Conservation (phyloP, 306 rosid species). For the Sechiopsis laciniata region DNA sequence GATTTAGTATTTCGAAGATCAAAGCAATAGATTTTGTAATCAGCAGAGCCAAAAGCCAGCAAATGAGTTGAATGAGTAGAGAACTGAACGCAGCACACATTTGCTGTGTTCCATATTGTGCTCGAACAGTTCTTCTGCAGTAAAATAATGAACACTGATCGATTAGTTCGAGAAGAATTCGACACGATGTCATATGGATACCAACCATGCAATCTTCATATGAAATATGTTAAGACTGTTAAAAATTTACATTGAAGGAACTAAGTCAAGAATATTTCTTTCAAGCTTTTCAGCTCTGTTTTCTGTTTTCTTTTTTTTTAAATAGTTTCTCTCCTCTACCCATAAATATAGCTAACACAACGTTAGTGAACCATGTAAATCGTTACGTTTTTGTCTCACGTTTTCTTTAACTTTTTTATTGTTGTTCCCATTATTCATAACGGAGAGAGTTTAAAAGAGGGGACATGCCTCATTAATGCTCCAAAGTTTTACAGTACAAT, state of each 20-base stretch:
- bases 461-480: conserved; percentile 69
- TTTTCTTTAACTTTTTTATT: too few species aligned
- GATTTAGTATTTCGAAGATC: conserved; percentile 79
- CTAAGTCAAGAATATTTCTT: not conserved
- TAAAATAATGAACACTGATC: conserved; percentile 26
- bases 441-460: not conserved
- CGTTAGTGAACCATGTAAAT: too few species aligned
- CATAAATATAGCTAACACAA: too few species aligned
- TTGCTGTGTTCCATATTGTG: conserved; percentile 70
- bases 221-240: not conserved
- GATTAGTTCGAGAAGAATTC: conserved; percentile 13
- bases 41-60: conserved; percentile 75
- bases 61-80: conserved; percentile 77
- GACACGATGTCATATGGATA: not conserved
- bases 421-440: too few species aligned
- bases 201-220: not conserved
- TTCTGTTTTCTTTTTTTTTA: too few species aligned
- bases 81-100: conserved; percentile 94
- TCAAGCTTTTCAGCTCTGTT: not conserved
- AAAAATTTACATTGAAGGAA: not conserved
- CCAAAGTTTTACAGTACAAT: conserved; percentile 82
- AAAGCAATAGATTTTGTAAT: conserved; percentile 78
- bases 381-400: too few species aligned
- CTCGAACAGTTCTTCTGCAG: conserved; percentile 69
- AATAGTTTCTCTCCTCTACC: too few species aligned